phyloP scores from a whole-genome alignment of 345 rosid genomes.

The Microcos paniculata region DNA sequence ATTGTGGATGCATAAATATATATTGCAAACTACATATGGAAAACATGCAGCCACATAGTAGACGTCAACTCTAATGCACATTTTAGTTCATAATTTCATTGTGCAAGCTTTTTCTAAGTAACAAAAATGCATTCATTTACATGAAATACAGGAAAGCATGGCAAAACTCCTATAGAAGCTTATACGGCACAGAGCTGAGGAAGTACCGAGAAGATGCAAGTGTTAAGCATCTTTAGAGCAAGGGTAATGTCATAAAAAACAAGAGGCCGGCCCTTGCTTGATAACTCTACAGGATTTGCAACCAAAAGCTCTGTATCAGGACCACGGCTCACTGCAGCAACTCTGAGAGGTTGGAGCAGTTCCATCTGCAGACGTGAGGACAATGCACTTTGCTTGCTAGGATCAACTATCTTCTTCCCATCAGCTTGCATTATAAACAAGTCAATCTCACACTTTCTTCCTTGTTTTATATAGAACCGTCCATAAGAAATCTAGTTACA shows the following conservation, averaged over 20 bases:
- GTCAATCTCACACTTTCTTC: conserved; percentile 77
- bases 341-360: conserved; percentile 79
- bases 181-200: conserved; percentile 1
- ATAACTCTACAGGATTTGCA: conserved; percentile 90
- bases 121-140: background rate
- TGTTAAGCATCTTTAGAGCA: conserved; percentile 72
- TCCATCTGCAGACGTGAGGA: conserved; percentile 64
- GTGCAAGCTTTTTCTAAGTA: background rate
- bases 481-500: conserved; percentile 80
- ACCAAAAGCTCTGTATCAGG: conserved; percentile 91
- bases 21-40: background rate
- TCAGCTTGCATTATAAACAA: conserved; percentile 81
- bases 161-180: background rate
- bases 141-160: background rate
- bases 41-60: background rate
- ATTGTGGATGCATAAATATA: background rate
- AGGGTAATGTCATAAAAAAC: conserved; percentile 85
- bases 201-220: conserved; percentile 84
- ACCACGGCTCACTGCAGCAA: conserved; percentile 70
- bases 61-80: conserved; percentile 1
- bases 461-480: conserved; percentile 60
- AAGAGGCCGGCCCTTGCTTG: conserved; percentile 93
- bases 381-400: conserved; percentile 69
- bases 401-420: conserved; percentile 86
- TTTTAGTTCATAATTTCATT: conserved; percentile 6